A percentile compares a stretch with the other conserved stretches of the same genome.
Conservation (phyloP, 2,329 filamentous ascomycete species). For the Penicillium brasilianum region DNA sequence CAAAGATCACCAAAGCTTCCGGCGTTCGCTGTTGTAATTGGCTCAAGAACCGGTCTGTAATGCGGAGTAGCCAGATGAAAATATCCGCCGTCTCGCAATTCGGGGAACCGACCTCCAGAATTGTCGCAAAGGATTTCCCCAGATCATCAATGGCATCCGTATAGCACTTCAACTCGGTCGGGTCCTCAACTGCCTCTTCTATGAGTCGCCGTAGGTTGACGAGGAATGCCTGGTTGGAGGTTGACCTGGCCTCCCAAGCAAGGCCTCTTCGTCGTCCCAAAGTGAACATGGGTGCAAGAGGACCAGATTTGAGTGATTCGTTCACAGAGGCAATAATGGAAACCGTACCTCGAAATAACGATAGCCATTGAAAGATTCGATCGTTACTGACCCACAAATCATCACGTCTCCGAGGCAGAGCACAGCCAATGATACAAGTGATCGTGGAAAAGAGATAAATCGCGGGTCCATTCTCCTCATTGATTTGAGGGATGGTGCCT, state of each 20-base stretch:
- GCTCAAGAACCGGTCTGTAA: conserved; percentile 27
- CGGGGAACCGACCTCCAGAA: conserved; percentile 8
- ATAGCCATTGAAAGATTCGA: conserved; percentile 15
- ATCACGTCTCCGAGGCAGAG: conserved; percentile 7
- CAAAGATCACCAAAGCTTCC: conserved; percentile 31
- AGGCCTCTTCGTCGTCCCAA: conserved; percentile 12
- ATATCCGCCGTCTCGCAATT: conserved; percentile 20
- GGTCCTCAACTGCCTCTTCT: conserved; percentile 12
- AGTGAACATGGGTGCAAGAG: conserved; percentile 16
- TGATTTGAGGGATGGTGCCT: conserved; percentile 11
- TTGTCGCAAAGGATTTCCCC: conserved; percentile 17
- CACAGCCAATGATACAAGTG: conserved; percentile 20
- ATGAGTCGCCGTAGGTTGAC: conserved; percentile 7
- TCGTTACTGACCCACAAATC: conserved; percentile 15
- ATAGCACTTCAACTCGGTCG: conserved; percentile 11
- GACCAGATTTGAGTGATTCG: conserved; percentile 6
- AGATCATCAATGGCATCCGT: conserved; percentile 12
- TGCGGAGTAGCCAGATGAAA: conserved; percentile 19
- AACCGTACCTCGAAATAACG: conserved; percentile 14
- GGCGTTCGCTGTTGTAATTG: conserved; percentile 22
- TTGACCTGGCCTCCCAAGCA: conserved; percentile 15
- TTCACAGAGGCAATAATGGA: conserved; percentile 9
- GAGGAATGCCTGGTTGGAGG: conserved; percentile 8
- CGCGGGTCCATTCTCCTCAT: conserved; percentile 16
- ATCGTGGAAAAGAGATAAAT: conserved; percentile 20